Evolutionary conservation across 257 asterid genomes (phyloP).

Genomic region (Solanum peruvianum): DNA sequence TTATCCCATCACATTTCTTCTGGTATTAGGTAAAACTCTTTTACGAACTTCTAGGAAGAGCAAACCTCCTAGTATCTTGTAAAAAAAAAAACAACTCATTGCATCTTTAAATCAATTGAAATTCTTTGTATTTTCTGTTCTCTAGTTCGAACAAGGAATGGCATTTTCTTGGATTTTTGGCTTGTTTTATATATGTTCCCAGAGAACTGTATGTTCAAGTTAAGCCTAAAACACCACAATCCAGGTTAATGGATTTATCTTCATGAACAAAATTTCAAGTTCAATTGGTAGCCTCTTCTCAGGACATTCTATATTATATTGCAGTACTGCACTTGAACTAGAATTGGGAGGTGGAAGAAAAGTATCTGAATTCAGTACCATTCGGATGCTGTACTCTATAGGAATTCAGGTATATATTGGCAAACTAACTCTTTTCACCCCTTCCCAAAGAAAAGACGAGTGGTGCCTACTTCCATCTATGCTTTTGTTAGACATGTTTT

Average conservation of each 20-base stretch:
- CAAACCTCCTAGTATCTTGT: neutral
- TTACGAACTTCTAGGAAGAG: neutral
- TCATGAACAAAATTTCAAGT: neutral
- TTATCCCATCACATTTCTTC: neutral
- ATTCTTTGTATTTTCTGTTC: neutral
- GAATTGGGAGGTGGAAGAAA: constrained; percentile 97
- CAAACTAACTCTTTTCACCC: neutral
- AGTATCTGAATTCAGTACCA: constrained; percentile 72
- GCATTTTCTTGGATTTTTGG: neutral
- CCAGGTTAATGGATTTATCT: neutral
- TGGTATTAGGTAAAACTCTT: neutral
- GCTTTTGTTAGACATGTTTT: neutral
- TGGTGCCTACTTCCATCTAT: neutral
- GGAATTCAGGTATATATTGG: constrained; percentile 62
- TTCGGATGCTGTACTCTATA: constrained; percentile 74
- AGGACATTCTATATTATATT: constrained; percentile 14
- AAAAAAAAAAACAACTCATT: neutral
- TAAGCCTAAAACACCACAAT: neutral
- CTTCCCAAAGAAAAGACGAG: neutral
- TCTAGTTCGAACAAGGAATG: neutral
- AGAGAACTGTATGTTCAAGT: neutral
- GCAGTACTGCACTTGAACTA: constrained; percentile 65
- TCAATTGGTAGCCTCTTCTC: neutral
- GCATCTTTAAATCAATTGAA: neutral
- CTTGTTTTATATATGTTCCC: neutral